phyloP scores from a whole-genome alignment of 2,329 filamentous ascomycete species.

The Basipetospora chlamydospora region DNA sequence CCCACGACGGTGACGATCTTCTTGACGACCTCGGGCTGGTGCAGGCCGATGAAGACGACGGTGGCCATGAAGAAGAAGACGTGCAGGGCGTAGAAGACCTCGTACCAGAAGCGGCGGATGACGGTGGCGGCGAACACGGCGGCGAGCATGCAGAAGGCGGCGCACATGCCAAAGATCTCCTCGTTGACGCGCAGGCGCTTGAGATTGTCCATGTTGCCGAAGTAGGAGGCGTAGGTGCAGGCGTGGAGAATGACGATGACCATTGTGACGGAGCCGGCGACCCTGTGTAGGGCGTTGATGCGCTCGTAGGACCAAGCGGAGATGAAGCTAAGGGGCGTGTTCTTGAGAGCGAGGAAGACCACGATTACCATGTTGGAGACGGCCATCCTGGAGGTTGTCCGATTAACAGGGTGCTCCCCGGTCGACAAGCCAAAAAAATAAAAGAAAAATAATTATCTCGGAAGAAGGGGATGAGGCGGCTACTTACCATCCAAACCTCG shows the following conservation, averaged over 20 bases:
- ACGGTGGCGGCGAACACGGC: constrained; percentile 26
- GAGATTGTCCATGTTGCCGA: constrained; percentile 16
- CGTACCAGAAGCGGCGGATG: constrained; percentile 34
- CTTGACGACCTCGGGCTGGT: constrained; percentile 31
- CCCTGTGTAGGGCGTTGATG: constrained; percentile 41
- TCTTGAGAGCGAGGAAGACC: constrained; percentile 40
- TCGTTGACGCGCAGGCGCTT: constrained; percentile 19
- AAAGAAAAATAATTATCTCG: no score
- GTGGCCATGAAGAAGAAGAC: constrained; percentile 32
- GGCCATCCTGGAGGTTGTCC: constrained; percentile 21
- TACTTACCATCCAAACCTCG: constrained; percentile 23
- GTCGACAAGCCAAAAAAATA: no score
- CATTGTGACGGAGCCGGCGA: constrained; percentile 35
- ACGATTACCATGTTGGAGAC: constrained; percentile 34
- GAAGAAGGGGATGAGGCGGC: background rate
- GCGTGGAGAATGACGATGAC: constrained; percentile 30
- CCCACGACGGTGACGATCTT: constrained; percentile 27
- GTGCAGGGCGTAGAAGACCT: constrained; percentile 40
- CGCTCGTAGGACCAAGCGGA: constrained; percentile 42
- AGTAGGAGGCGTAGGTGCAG: constrained; percentile 26
- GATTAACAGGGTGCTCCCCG: no score
- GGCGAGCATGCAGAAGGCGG: constrained; percentile 29
- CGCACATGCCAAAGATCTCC: constrained; percentile 33
- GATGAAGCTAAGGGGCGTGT: constrained; percentile 39
- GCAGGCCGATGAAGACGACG: constrained; percentile 32